phyloP scores from a whole-genome alignment of 2,329 filamentous ascomycete genomes.

The Fusarium camptoceras region DNA sequence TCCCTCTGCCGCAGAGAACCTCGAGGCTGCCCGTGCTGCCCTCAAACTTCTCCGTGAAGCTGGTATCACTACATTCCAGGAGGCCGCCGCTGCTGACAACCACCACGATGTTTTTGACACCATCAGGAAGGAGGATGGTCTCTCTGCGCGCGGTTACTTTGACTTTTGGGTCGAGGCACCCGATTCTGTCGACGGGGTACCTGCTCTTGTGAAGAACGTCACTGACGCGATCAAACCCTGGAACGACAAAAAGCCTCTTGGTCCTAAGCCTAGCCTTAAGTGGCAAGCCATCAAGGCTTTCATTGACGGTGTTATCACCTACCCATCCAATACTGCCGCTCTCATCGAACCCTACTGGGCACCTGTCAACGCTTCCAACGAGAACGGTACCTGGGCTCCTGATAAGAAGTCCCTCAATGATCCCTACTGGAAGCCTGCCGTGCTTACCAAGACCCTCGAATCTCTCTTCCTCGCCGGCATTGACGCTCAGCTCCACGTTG shows the following conservation, averaged over 20 bases:
- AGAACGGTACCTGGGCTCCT: conserved; percentile 33
- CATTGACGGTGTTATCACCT: conserved; percentile 46
- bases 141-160: conserved; percentile 44
- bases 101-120: conserved; percentile 34
- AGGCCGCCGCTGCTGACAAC: conserved; percentile 31
- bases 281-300: conserved; percentile 48
- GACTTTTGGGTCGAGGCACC: conserved; percentile 46
- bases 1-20: conserved; percentile 36
- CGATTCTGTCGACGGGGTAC: conserved; percentile 16
- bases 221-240: conserved; percentile 11
- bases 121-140: conserved; percentile 37
- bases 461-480: conserved; percentile 36
- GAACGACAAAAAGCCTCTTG: conserved; percentile 29
- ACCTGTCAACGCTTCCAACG: conserved; percentile 33
- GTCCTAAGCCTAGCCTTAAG: conserved; percentile 40
- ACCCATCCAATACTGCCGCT: conserved; percentile 46
- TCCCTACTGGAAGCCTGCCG: conserved; percentile 42
- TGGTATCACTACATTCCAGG: conserved; percentile 47
- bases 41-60: conserved; percentile 45
- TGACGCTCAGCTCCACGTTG: conserved; percentile 43
- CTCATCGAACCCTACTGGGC: conserved; percentile 45
- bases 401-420: conserved; percentile 43
- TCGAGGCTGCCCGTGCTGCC: conserved; percentile 39
- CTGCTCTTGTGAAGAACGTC: conserved; percentile 26
- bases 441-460: conserved; percentile 43